Evolutionary conservation across 192 early-diverging fungal genomes (phyloP).

Genomic region (Irineochytrium annulatum): DNA sequence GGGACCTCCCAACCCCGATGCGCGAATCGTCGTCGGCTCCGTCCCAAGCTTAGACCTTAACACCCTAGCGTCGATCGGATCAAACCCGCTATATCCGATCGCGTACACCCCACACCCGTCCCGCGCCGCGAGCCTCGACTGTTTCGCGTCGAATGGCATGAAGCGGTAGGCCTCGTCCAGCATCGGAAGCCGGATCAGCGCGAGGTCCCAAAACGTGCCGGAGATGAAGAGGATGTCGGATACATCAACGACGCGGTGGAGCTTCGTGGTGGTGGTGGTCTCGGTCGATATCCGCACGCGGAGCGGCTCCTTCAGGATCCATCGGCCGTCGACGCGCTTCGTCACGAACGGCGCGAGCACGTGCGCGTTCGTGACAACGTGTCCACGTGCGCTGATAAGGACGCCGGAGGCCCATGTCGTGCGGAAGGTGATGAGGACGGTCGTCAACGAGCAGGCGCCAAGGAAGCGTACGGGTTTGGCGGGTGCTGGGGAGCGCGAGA

Average conservation of each 20-base stretch:
- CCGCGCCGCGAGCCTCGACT: background rate
- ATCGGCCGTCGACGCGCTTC: too few species aligned
- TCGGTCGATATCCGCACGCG: background rate
- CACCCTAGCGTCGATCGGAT: background rate
- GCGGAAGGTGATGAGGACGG: background rate
- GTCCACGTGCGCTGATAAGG: slow-evolving; percentile 19
- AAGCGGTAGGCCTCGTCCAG: background rate
- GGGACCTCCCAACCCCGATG: background rate
- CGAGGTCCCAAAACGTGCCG: too few species aligned
- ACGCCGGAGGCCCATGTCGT: background rate
- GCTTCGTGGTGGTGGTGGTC: background rate
- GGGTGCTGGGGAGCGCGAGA: too few species aligned
- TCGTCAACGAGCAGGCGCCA: too few species aligned
- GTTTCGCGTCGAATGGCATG: too few species aligned
- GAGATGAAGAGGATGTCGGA: too few species aligned
- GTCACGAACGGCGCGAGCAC: background rate
- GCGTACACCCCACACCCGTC: background rate
- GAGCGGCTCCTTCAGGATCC: background rate
- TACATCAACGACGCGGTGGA: background rate
- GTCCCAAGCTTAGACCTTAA: too few species aligned
- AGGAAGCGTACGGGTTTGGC: too few species aligned
- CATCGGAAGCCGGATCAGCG: too few species aligned
- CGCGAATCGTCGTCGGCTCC: too few species aligned
- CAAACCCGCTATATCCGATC: background rate
- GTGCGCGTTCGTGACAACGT: background rate